These are phyloP conservation scores for Pyrenochaeta sp. DNA, from an alignment of 2,329 filamentous ascomycete genomes.

Conservation along the genomic window DNA sequence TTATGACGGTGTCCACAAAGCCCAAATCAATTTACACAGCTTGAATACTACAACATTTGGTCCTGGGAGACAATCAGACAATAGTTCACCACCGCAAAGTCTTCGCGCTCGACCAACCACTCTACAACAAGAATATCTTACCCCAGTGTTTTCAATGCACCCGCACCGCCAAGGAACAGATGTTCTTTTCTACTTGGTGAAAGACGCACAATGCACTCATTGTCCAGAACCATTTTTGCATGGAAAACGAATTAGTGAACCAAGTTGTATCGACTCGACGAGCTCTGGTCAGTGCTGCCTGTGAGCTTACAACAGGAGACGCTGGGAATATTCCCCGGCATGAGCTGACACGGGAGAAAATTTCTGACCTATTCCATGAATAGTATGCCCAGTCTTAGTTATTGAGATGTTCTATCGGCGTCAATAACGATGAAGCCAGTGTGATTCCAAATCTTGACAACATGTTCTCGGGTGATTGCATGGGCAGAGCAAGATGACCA, in stretches of 20 bases:
- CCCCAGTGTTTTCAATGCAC: conserved; percentile 65
- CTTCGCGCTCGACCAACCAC: conserved; percentile 59
- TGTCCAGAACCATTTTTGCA: conserved; percentile 67
- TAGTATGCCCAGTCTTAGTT: conserved; percentile 72
- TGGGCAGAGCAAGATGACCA: conserved; percentile 58
- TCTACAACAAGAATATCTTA: conserved; percentile 66
- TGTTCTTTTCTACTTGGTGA: conserved; percentile 58
- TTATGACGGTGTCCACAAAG: conserved; percentile 19
- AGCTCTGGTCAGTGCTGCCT: conserved; percentile 70
- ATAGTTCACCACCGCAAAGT: conserved; percentile 69
- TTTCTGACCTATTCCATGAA: conserved; percentile 68
- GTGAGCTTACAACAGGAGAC: conserved; percentile 71
- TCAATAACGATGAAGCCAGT: conserved; percentile 55
- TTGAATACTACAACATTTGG: conserved; percentile 14
- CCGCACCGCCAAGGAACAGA: conserved; percentile 64
- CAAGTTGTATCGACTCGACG: conserved; percentile 68
- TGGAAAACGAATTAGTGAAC: conserved; percentile 68
- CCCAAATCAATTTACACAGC: conserved; percentile 3
- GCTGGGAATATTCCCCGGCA: conserved; percentile 69
- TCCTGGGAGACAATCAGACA: conserved; percentile 59
- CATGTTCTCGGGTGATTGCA: conserved; percentile 5
- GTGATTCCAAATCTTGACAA: conserved; percentile 55
- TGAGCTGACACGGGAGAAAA: conserved; percentile 61
- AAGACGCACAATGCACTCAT: conserved; percentile 60
- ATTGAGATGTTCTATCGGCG: conserved; percentile 51